Evolutionary conservation across 257 asterid genomes (phyloP), one percentile per base, ranked within the genome.

Genomic region (Galeopsis tetrahit): DNA sequence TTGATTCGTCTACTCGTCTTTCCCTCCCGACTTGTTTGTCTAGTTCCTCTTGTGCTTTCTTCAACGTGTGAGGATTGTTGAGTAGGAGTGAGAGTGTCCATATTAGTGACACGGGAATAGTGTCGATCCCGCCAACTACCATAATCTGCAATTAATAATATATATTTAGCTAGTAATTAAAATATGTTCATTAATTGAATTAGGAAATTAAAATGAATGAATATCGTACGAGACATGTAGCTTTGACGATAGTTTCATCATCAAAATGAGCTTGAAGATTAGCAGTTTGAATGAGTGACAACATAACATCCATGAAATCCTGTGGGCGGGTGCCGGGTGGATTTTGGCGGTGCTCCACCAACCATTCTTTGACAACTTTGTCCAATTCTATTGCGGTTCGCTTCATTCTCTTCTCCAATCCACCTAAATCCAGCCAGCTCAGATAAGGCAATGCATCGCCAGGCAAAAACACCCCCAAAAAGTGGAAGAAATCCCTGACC

Each of bases 241-340:
- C 62, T 11, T 71, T 61, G 52, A 71, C 61, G 49, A 71, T 48
- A 6, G 69, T 71, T 15, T 48, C 63, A 34, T 14, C 63, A 71
- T 71, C 48, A 17, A 34, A 48, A 13, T 71, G 33, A 15, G 15
- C 28, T 34, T 71, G 62, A 33, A 71, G 32, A 15, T 44, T 17
- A 14, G 34, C 39, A 10, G 34, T 51, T 1, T 71, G 2, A 5
- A 71, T 48, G 9, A 17, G 52, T 2, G 76, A 61, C 15, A 71
- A 2, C 76, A 71, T 71, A 32, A 61, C 76, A 10, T 71, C 76
- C 51, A 71, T 71, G 53, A 71, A 71, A 62, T 61, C 62, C 75
- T 33, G 61, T 71, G 40, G 15, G 61, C 69, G 42, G 42, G 76
- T 61, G 46, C 5, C 11, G 10, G 10, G 60, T 61, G 28, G 28